Evolutionary conservation across 441 rosid species (phyloP).

Genomic region (Bocquillonia castaneifolia): DNA sequence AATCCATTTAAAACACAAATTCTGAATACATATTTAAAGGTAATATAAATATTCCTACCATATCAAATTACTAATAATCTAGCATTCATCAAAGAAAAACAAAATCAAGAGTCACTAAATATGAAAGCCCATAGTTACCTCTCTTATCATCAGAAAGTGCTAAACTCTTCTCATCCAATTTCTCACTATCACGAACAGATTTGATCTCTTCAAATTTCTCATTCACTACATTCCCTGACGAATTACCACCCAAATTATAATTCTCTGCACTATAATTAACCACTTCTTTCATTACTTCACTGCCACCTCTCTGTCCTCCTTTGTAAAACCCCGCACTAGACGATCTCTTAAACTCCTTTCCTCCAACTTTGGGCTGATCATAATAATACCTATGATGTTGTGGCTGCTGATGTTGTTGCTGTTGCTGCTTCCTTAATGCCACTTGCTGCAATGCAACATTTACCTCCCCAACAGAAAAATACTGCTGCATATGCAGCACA

Average conservation of each 20-base stretch:
- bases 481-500: slow-evolving; percentile 82
- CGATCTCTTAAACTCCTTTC: slow-evolving; percentile 49
- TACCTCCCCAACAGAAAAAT: slow-evolving; percentile 57
- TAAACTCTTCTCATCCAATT: slow-evolving; percentile 29
- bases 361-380: slow-evolving; percentile 53
- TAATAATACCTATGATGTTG: slow-evolving; percentile 27
- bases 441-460: slow-evolving; percentile 55
- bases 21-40: not conserved
- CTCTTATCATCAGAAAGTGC: slow-evolving; percentile 35
- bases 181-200: slow-evolving; percentile 26
- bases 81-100: not conserved
- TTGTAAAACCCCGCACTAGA: slow-evolving; percentile 41
- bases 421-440: slow-evolving; percentile 49
- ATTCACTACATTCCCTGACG: slow-evolving; percentile 22
- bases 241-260: slow-evolving; percentile 32
- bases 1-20: not conserved
- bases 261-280: slow-evolving; percentile 30
- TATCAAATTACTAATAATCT: not conserved
- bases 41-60: not conserved
- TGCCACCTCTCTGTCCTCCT: slow-evolving; percentile 45
- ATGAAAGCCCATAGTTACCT: slow-evolving; percentile 31
- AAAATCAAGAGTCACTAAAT: slow-evolving; percentile 3
- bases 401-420: slow-evolving; percentile 25
- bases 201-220: slow-evolving; percentile 39
- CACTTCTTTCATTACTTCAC: slow-evolving; percentile 36